Percentiles rank a stretch among this genome's conserved stretches.
Evolutionary conservation across 345 rosid species (phyloP).

Genomic region (Stellera chamaejasme): DNA sequence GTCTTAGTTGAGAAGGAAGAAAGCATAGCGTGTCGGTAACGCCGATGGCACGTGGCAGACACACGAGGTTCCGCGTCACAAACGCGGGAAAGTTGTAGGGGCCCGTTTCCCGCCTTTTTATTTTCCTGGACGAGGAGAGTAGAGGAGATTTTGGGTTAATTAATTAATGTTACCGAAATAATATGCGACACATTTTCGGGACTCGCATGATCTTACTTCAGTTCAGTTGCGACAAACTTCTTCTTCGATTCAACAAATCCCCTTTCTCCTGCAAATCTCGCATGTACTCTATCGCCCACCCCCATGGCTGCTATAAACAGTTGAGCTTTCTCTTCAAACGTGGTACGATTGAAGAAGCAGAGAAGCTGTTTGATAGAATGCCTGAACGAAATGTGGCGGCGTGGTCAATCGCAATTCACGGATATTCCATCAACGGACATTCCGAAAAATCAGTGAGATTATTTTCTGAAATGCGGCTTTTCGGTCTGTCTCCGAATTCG

Average conservation of each 20-base stretch:
- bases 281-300: neutral
- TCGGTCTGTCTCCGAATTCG: conserved; percentile 31
- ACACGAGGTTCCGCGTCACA: conserved; percentile 21
- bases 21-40: conserved; percentile 20
- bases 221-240: too few relatives aligned
- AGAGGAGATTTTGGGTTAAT: too few relatives aligned
- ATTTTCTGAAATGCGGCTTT: conserved; percentile 27
- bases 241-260: conserved; percentile 4
- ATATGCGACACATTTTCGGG: too few relatives aligned
- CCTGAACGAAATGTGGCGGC: conserved; percentile 25
- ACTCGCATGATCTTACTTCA: too few relatives aligned
- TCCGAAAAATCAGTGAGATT: conserved; percentile 14
- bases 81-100: neutral
- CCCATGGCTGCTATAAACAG: conserved; percentile 12
- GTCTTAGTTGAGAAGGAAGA: conserved; percentile 24
- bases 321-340: conserved; percentile 17
- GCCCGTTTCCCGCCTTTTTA: too few relatives aligned
- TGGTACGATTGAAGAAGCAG: conserved; percentile 23
- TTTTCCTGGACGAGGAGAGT: too few relatives aligned
- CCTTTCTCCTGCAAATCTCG: conserved; percentile 2
- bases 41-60: conserved; percentile 18
- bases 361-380: conserved; percentile 28
- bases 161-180: too few relatives aligned
- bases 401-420: conserved; percentile 39
- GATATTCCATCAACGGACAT: conserved; percentile 29